phyloP scores from a whole-genome alignment of 2,329 filamentous ascomycete genomes.

The Penicillium psychrosexuale region DNA sequence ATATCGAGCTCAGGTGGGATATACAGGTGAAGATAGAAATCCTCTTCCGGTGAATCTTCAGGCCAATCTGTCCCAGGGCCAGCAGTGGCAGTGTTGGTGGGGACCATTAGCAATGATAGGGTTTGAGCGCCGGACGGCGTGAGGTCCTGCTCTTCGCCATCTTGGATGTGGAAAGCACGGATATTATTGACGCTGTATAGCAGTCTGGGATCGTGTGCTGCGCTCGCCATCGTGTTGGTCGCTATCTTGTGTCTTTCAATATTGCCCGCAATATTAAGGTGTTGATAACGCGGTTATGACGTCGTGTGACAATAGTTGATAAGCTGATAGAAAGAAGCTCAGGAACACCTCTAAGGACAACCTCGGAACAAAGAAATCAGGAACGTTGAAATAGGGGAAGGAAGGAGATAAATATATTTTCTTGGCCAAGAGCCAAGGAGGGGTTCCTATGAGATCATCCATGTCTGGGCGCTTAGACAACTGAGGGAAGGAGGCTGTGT shows the following conservation, averaged over 20 bases:
- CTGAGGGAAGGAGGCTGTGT: constrained; percentile 8
- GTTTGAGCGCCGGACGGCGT: constrained; percentile 86
- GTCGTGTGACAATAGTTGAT: constrained; percentile 9
- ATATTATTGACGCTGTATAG: constrained; percentile 68
- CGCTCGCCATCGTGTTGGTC: constrained; percentile 23
- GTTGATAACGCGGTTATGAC: constrained; percentile 22
- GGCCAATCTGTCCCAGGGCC: constrained; percentile 55
- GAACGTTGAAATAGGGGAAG: not conserved
- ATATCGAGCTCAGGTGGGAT: constrained; percentile 92
- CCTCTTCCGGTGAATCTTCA: constrained; percentile 73
- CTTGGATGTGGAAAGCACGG: constrained; percentile 82
- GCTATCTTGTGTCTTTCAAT: not conserved
- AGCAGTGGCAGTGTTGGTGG: constrained; percentile 67
- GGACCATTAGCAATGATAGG: constrained; percentile 91
- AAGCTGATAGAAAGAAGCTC: not conserved
- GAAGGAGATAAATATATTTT: constrained; percentile 3
- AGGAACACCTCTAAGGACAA: not conserved
- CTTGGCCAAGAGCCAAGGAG: constrained; percentile 7
- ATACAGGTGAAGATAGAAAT: constrained; percentile 96
- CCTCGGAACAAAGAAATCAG: not conserved
- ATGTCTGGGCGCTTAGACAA: constrained; percentile 26
- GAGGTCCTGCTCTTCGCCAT: constrained; percentile 79
- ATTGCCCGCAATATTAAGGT: constrained; percentile 4
- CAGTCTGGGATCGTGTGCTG: constrained; percentile 37
- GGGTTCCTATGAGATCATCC: constrained; percentile 15